Evolutionary conservation across 305 asterid genomes (phyloP).

Genomic region (Fraxinus greggii): DNA sequence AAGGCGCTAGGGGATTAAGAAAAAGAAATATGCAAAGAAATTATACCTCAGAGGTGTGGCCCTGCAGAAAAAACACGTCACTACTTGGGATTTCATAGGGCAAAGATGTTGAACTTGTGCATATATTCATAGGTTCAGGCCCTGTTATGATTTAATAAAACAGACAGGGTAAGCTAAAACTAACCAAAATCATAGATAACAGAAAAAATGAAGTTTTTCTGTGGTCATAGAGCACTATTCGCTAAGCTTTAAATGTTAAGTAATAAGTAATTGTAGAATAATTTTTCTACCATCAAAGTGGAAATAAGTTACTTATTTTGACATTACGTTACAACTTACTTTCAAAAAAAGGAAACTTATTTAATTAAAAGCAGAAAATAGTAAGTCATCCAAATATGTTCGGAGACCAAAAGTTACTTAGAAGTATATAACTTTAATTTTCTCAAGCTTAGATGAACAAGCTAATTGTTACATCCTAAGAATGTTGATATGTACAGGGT

Average conservation of each 20-base stretch:
- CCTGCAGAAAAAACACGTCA: constrained; percentile 77
- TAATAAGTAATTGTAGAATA: neutral
- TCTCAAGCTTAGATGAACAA: neutral
- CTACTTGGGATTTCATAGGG: constrained; percentile 67
- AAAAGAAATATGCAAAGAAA: constrained; percentile 19
- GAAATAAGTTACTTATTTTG: neutral
- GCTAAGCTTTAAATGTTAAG: neutral
- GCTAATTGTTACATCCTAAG: constrained; percentile 2
- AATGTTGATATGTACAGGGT: constrained; percentile 1
- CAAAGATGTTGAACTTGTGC: constrained; percentile 49
- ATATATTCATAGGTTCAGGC: constrained; percentile 87
- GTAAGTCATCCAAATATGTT: neutral
- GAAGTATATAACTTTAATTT: neutral
- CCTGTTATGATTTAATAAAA: constrained; percentile 43
- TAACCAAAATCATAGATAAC: constrained; percentile 7
- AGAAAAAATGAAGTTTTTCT: neutral
- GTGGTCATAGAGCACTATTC: neutral
- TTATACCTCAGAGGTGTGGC: constrained; percentile 93
- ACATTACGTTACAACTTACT: neutral
- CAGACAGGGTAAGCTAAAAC: constrained; percentile 22
- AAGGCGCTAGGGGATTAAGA: constrained; percentile 2
- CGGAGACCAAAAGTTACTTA: neutral
- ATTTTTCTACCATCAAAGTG: neutral
- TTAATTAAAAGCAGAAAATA: neutral
- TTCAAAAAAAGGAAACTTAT: neutral